Evolutionary conservation across 2,329 filamentous ascomycete species (phyloP).

Genomic region (Fusarium sp.): DNA sequence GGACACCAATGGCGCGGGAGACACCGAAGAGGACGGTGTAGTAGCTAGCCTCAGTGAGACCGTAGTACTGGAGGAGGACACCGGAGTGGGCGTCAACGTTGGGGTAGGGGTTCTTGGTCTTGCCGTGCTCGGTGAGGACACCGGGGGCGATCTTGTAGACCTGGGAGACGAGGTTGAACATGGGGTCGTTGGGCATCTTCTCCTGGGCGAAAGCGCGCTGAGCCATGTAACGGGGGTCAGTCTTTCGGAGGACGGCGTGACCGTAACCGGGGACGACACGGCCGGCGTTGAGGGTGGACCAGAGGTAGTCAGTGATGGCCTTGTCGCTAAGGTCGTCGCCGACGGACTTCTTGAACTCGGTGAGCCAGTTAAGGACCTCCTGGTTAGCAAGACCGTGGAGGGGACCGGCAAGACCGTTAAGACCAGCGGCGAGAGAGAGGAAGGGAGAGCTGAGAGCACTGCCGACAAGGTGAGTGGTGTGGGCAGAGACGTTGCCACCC

Average conservation of each 20-base stretch:
- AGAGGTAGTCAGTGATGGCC: constrained; percentile 98
- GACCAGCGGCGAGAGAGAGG: constrained; percentile 94
- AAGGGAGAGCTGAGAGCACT: constrained; percentile 96
- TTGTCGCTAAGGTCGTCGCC: constrained; percentile 96
- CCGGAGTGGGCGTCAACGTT: constrained; percentile 99
- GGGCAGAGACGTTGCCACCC: constrained; percentile 97
- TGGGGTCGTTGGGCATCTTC: constrained; percentile 95
- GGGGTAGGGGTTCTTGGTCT: constrained; percentile 99
- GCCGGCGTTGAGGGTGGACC: constrained; percentile 91
- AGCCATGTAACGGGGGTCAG: constrained; percentile 97
- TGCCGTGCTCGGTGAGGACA: constrained; percentile 99
- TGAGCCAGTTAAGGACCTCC: constrained; percentile 99
- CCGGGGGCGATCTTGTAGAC: constrained; percentile 99
- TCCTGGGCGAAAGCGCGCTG: constrained; percentile 96
- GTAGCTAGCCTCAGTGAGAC: constrained; percentile 98
- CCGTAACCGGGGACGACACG: constrained; percentile 96
- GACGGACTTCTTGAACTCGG: constrained; percentile 96
- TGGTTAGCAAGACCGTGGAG: constrained; percentile 99
- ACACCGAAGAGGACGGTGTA: constrained; percentile 99
- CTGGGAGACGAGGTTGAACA: constrained; percentile 99
- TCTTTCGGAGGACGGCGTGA: constrained; percentile 98
- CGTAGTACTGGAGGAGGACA: constrained; percentile 99
- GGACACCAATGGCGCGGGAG: constrained; percentile 95
- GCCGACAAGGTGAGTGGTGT: constrained; percentile 98
- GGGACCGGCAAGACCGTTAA: constrained; percentile 97